Conservation (phyloP, 805 yeast genomes). For the Suhomyces canberraensis region DNA sequence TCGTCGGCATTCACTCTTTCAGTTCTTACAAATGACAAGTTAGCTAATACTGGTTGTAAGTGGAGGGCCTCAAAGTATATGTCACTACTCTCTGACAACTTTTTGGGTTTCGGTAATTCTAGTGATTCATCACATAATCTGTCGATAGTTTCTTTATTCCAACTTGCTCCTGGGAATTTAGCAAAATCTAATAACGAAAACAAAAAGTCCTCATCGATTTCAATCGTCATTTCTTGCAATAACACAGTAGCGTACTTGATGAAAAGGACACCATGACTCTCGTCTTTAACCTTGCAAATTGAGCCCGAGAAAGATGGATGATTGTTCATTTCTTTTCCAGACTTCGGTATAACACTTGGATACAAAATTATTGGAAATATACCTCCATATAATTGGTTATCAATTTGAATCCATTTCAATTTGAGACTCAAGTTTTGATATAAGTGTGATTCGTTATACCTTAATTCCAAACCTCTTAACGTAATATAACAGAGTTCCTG, state of each 20-base stretch:
- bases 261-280: conserved; percentile 83
- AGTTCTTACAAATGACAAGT: conserved; percentile 86
- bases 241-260: conserved; percentile 88
- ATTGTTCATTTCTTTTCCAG: conserved; percentile 73
- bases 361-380: conserved; percentile 83
- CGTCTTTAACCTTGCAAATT: conserved; percentile 79
- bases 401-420: conserved; percentile 92
- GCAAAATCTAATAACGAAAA: conserved; percentile 78
- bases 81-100: conserved; percentile 57
- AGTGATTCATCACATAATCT: conserved; percentile 59
- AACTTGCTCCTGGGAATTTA: conserved; percentile 77
- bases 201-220: conserved; percentile 90
- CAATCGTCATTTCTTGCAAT: conserved; percentile 87
- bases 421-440: conserved; percentile 79
- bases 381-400: conserved; percentile 87
- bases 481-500: conserved; percentile 86
- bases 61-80: conserved; percentile 90
- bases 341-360: conserved; percentile 87
- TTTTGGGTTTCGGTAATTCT: conserved; percentile 69
- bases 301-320: conserved; percentile 93
- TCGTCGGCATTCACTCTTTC: conserved; percentile 71
- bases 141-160: conserved; percentile 50
- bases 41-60: conserved; percentile 85
- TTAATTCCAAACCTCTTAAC: conserved; percentile 72
- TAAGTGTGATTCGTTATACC: conserved; percentile 78